Conservation (phyloP, 2,329 filamentous ascomycete species). For the Colletotrichum sp. region DNA sequence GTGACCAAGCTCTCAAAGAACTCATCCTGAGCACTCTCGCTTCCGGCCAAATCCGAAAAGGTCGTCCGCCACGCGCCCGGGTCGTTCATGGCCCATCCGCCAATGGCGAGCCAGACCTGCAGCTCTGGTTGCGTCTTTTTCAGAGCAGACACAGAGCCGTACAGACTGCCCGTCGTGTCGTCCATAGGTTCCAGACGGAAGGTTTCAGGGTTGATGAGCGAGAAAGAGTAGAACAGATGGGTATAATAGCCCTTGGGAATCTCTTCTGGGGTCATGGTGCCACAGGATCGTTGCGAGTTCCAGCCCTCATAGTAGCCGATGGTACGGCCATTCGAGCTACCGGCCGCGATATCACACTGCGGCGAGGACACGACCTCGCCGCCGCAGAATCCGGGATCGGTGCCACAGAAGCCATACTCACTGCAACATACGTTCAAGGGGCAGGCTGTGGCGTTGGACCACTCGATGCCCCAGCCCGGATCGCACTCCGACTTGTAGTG, state of each 20-base stretch:
- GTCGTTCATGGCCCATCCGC: constrained; percentile 47
- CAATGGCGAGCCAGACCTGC: constrained; percentile 41
- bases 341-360: not conserved
- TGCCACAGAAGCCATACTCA: constrained; percentile 36
- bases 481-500: constrained; percentile 32
- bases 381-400: constrained; percentile 28
- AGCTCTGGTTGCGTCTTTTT: constrained; percentile 33
- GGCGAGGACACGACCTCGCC: not conserved
- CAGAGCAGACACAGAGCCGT: constrained; percentile 10
- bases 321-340: not conserved
- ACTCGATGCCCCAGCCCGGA: constrained; percentile 32
- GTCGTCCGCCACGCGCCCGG: constrained; percentile 27
- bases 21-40: not conserved
- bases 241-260: constrained; percentile 30
- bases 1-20: constrained; percentile 25
- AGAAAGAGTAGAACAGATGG: constrained; percentile 31
- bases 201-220: constrained; percentile 30
- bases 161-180: not conserved
- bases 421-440: constrained; percentile 44
- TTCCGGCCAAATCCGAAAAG: constrained; percentile 27
- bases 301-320: constrained; percentile 37
- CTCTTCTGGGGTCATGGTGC: constrained; percentile 26
- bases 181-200: constrained; percentile 27
- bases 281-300: constrained; percentile 23
- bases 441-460: constrained; percentile 27